phyloP scores from a whole-genome alignment of 1,284 basidiomycete genomes.

The Austroboletus niveus region DNA sequence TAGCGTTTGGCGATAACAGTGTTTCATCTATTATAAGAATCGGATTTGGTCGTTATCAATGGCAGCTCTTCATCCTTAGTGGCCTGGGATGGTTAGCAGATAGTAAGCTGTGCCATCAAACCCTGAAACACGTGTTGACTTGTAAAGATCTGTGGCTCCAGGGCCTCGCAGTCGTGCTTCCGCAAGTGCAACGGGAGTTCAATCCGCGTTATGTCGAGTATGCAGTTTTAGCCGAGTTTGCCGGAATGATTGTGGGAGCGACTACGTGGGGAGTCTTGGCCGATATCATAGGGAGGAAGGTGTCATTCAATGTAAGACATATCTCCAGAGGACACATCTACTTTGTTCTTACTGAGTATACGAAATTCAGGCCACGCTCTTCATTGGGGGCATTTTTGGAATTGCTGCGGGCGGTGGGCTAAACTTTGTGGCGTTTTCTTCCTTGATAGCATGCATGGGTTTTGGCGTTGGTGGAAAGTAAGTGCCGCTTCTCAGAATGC shows the following conservation, averaged over 20 bases:
- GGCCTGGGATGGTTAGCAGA: slow-evolving; percentile 56
- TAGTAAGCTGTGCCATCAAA: slow-evolving; percentile 35
- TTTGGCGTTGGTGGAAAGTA: slow-evolving; percentile 61
- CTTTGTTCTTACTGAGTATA: not conserved
- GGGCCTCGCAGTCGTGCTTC: slow-evolving; percentile 51
- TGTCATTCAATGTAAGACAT: slow-evolving; percentile 50
- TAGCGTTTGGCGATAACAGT: not conserved
- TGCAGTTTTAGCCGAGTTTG: slow-evolving; percentile 54
- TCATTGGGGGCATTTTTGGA: slow-evolving; percentile 58
- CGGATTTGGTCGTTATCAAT: slow-evolving; percentile 62
- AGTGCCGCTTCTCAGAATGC: slow-evolving; percentile 9
- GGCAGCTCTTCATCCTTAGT: slow-evolving; percentile 54
- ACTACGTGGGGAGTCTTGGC: slow-evolving; percentile 52
- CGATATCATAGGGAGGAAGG: slow-evolving; percentile 48
- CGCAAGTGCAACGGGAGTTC: slow-evolving; percentile 46
- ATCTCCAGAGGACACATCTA: not conserved
- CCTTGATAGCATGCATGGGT: slow-evolving; percentile 51
- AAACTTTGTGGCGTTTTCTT: slow-evolving; percentile 50
- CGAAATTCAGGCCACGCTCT: slow-evolving; percentile 44
- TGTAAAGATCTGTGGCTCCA: slow-evolving; percentile 52
- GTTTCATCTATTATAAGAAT: slow-evolving; percentile 37
- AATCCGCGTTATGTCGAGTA: slow-evolving; percentile 42
- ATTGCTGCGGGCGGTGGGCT: slow-evolving; percentile 54
- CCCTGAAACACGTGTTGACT: slow-evolving; percentile 16
- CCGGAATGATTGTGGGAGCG: slow-evolving; percentile 58